Evolutionary conservation across 2,329 filamentous ascomycete genomes (phyloP).

Genomic region (Monilinia aucupariae): DNA sequence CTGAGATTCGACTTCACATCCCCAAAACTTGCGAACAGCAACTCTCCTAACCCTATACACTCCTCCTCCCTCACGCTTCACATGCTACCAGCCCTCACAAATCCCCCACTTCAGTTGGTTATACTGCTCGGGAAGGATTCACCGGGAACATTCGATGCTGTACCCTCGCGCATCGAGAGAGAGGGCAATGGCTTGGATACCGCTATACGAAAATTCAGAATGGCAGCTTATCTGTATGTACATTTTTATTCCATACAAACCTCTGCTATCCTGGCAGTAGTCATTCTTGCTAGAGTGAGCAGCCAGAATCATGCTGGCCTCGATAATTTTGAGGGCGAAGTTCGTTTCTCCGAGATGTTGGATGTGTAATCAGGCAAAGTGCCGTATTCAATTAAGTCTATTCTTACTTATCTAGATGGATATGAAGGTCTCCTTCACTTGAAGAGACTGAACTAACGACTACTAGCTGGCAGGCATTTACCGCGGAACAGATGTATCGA

Average conservation of each 20-base stretch:
- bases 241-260: neutral
- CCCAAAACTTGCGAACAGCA: constrained; percentile 68
- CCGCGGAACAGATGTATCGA: constrained; percentile 90
- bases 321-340: neutral
- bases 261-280: neutral
- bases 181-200: constrained; percentile 79
- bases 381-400: neutral
- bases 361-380: neutral
- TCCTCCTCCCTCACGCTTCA: constrained; percentile 77
- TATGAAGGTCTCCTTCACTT: neutral
- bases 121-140: constrained; percentile 87
- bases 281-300: neutral
- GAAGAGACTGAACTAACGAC: neutral
- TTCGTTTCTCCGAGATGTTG: neutral
- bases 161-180: constrained; percentile 65
- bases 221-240: constrained; percentile 72
- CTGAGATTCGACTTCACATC: constrained; percentile 84
- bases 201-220: constrained; percentile 84
- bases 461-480: constrained; percentile 79
- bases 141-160: constrained; percentile 74
- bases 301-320: neutral
- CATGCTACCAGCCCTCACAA: constrained; percentile 72
- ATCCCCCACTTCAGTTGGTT: constrained; percentile 82
- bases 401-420: neutral
- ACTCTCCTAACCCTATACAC: constrained; percentile 64